phyloP scores from a whole-genome alignment of 352 stramenopile species.

The Peronosclerospora sorghi region DNA sequence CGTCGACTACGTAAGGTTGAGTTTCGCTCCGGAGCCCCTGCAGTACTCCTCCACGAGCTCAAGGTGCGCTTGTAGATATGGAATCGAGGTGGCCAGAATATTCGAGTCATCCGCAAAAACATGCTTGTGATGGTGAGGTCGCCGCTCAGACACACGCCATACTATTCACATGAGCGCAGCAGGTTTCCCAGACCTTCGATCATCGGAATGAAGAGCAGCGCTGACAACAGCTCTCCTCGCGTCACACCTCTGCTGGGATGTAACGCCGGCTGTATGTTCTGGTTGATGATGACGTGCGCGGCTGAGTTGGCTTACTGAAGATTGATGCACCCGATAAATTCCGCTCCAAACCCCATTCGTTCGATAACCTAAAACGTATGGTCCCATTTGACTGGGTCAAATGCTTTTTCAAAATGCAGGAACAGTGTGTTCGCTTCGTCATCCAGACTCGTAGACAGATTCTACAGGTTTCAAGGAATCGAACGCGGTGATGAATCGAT shows the following conservation, averaged over 20 bases:
- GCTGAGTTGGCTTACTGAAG: background rate
- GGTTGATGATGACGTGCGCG: background rate
- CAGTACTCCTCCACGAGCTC: no score
- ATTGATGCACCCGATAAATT: conserved; percentile 2
- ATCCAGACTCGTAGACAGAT: background rate
- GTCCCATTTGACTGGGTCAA: background rate
- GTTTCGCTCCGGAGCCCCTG: no score
- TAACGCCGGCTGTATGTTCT: background rate
- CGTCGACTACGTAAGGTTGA: conserved; percentile 1
- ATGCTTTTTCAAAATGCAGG: conserved; percentile 1
- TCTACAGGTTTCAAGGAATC: background rate
- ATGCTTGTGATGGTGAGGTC: background rate
- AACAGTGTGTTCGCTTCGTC: no score
- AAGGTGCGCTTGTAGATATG: no score
- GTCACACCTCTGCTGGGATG: background rate
- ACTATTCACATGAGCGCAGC: background rate
- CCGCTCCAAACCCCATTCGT: background rate
- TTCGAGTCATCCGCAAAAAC: conserved; percentile 3
- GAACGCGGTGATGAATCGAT: background rate
- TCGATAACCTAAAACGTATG: background rate
- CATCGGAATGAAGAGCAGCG: no score
- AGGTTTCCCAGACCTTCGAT: background rate
- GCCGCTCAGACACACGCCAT: background rate
- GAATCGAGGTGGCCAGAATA: background rate
- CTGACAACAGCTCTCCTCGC: no score